phyloP scores from a whole-genome alignment of 2,329 filamentous ascomycete species.

The Aspergillus pseudonomiae region DNA sequence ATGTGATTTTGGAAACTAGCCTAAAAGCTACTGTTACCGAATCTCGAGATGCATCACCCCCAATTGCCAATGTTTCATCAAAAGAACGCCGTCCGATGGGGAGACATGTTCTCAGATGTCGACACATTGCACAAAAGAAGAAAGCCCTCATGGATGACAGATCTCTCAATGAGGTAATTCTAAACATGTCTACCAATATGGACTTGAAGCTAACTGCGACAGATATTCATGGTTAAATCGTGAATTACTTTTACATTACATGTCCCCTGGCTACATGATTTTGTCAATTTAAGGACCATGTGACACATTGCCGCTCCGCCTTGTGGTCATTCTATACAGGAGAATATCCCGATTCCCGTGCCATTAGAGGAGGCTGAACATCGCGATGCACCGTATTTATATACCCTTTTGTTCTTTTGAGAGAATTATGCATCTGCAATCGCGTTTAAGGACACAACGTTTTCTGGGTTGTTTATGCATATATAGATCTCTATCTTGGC shows the following conservation, averaged over 20 bases:
- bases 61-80: conserved; percentile 51
- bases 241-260: conserved; percentile 6
- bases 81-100: conserved; percentile 54
- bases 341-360: background rate
- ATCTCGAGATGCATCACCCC: conserved; percentile 47
- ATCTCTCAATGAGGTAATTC: conserved; percentile 78
- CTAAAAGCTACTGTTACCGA: conserved; percentile 34
- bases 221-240: conserved; percentile 44
- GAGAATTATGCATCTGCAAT: background rate
- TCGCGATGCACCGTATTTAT: background rate
- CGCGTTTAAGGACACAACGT: background rate
- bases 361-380: background rate
- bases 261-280: background rate
- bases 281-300: background rate
- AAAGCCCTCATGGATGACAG: conserved; percentile 78
- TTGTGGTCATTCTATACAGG: background rate
- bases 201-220: conserved; percentile 18
- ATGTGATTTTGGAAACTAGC: conserved; percentile 1
- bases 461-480: background rate
- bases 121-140: conserved; percentile 87
- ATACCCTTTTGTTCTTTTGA: background rate
- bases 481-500: background rate
- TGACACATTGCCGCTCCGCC: background rate
- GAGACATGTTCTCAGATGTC: conserved; percentile 74
- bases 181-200: background rate